phyloP scores from a whole-genome alignment of 805 yeast species.

The Candida coquimbonensis region DNA sequence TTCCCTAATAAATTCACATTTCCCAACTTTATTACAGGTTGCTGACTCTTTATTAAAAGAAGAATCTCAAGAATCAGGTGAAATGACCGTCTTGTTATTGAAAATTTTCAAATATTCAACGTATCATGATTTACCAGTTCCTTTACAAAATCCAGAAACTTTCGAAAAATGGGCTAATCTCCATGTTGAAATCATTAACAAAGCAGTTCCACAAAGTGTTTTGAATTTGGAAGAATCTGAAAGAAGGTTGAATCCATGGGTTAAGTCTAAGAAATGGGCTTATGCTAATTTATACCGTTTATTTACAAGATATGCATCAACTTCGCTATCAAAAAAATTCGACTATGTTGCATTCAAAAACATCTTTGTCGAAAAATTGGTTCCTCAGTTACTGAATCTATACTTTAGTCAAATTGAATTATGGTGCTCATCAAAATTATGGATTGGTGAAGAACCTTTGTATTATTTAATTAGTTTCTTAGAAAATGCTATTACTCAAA shows the following conservation, averaged over 20 bases:
- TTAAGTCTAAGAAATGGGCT: slow-evolving; percentile 83
- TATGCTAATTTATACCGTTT: slow-evolving; percentile 69
- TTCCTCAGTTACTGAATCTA: slow-evolving; percentile 66
- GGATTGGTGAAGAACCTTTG: slow-evolving; percentile 64
- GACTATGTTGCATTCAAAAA: slow-evolving; percentile 55
- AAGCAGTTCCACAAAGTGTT: slow-evolving; percentile 49
- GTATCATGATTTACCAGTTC: slow-evolving; percentile 61
- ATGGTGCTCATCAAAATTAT: slow-evolving; percentile 61
- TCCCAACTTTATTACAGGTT: slow-evolving; percentile 59
- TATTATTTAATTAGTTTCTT: slow-evolving; percentile 59
- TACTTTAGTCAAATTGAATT: slow-evolving; percentile 59
- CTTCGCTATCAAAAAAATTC: slow-evolving; percentile 36
- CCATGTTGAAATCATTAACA: slow-evolving; percentile 60
- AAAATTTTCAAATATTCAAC: slow-evolving; percentile 77
- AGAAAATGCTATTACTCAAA: slow-evolving; percentile 51
- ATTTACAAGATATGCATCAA: slow-evolving; percentile 63
- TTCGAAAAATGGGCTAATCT: slow-evolving; percentile 68
- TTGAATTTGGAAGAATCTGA: slow-evolving; percentile 45
- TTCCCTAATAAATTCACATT: slow-evolving; percentile 44
- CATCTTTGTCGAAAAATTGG: slow-evolving; percentile 47
- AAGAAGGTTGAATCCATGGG: slow-evolving; percentile 51
- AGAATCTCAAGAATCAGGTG: slow-evolving; percentile 45
- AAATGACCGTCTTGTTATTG: slow-evolving; percentile 64
- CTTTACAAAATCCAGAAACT: slow-evolving; percentile 46
- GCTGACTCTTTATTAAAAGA: slow-evolving; percentile 48